Percentiles rank a stretch among this genome's conserved stretches.
Evolutionary conservation across 352 stramenopile genomes (phyloP).

Genomic region (Phytophthora hibernalis): DNA sequence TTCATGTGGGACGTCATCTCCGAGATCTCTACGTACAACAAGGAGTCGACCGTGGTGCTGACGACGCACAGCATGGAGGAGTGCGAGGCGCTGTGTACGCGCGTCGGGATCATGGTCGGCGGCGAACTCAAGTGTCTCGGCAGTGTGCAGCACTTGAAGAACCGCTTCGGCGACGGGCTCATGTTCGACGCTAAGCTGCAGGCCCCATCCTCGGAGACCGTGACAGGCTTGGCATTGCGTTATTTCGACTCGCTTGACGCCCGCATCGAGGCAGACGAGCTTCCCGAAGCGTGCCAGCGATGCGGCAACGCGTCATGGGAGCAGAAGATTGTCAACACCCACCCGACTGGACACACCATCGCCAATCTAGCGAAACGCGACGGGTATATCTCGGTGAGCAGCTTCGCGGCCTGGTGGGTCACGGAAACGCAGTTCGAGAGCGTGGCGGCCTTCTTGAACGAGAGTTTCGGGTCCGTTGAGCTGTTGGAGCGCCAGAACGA

Average conservation of each 20-base stretch:
- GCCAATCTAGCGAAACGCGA: constrained; percentile 59
- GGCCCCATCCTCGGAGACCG: constrained; percentile 29
- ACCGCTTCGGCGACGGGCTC: constrained; percentile 94
- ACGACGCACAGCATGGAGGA: constrained; percentile 98
- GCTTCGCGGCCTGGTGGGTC: constrained; percentile 64
- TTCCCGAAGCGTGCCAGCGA: constrained; percentile 45
- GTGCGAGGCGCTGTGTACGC: constrained; percentile 93
- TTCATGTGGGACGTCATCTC: constrained; percentile 96
- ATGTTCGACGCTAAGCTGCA: constrained; percentile 89
- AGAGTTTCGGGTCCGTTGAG: constrained; percentile 45
- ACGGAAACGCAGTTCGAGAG: constrained; percentile 61
- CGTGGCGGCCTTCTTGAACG: constrained; percentile 46
- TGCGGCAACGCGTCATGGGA: constrained; percentile 49
- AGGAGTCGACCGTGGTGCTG: constrained; percentile 87
- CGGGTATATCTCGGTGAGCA: constrained; percentile 41
- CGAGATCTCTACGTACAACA: constrained; percentile 71
- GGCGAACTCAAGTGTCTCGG: constrained; percentile 84
- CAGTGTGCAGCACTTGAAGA: constrained; percentile 95
- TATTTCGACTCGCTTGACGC: constrained; percentile 33
- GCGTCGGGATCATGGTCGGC: constrained; percentile 94
- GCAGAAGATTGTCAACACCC: constrained; percentile 50
- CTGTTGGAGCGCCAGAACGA: constrained; percentile 79
- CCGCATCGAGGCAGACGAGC: constrained; percentile 27
- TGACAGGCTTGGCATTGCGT: constrained; percentile 8
- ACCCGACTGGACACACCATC: constrained; percentile 71